Percentiles rank a stretch among this genome's conserved stretches.
These are phyloP conservation scores for Apiotrichum veenhuisii DNA, from an alignment of 1,284 basidiomycete genomes.

Conservation along the genomic window DNA sequence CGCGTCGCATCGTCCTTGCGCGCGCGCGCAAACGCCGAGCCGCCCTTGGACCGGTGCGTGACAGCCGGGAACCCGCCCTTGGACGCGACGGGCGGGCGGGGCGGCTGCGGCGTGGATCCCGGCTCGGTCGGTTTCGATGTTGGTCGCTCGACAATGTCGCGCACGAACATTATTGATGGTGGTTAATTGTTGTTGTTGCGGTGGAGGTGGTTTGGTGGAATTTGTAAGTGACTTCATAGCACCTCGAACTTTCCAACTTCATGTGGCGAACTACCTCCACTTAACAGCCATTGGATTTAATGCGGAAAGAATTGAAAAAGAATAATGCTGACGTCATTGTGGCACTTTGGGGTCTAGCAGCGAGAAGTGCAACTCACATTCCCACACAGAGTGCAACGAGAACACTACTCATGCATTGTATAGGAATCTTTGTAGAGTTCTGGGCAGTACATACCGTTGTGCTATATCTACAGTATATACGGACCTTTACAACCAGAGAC, in stretches of 20 bases:
- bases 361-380: too few relatives aligned
- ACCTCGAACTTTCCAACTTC: too few relatives aligned
- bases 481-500: too few relatives aligned
- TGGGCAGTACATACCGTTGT: too few relatives aligned
- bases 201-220: neutral
- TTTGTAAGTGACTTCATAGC: too few relatives aligned
- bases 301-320: neutral
- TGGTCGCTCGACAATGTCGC: slow-evolving; percentile 32
- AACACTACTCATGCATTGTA: too few relatives aligned
- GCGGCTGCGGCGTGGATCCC: slow-evolving; percentile 1
- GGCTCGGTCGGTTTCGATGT: slow-evolving; percentile 15
- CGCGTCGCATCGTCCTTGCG: slow-evolving; percentile 6
- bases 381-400: too few relatives aligned
- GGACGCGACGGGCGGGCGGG: slow-evolving; percentile 17
- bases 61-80: slow-evolving; percentile 17
- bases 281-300: neutral
- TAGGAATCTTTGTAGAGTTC: too few relatives aligned
- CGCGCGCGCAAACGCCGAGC: slow-evolving; percentile 15
- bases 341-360: too few relatives aligned
- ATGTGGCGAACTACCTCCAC: too few relatives aligned
- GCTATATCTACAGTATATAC: too few relatives aligned
- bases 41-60: slow-evolving; percentile 8
- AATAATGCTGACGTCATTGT: neutral
- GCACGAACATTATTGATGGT: slow-evolving; percentile 25
- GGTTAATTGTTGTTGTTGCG: neutral